Percentiles rank a stretch among this genome's conserved stretches.
Evolutionary conservation across 331 rosid genomes (phyloP).

Genomic region (Acacia pycnantha): DNA sequence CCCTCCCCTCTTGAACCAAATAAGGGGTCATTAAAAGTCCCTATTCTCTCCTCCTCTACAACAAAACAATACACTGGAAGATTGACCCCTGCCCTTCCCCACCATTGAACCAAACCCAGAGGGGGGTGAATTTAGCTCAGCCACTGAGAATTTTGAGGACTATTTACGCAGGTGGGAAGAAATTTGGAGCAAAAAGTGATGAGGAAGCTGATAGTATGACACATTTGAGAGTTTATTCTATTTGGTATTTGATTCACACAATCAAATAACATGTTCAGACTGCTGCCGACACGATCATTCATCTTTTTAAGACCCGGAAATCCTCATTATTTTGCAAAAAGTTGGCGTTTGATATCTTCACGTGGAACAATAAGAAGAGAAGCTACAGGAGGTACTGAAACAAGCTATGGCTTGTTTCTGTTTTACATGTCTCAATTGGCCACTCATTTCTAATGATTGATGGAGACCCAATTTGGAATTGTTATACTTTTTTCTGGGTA

Average conservation of each 20-base stretch:
- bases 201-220: background rate
- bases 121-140: background rate
- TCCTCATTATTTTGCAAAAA: background rate
- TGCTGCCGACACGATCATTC: background rate
- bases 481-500: background rate
- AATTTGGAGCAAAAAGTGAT: too few relatives aligned
- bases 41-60: background rate
- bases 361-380: background rate
- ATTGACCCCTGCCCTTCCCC: background rate
- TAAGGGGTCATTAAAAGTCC: background rate
- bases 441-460: background rate
- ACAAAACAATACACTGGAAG: background rate
- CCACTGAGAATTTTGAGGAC: background rate
- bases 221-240: background rate
- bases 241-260: background rate
- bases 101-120: background rate
- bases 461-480: background rate
- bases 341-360: background rate
- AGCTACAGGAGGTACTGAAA: conserved; percentile 9
- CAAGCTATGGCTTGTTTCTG: background rate
- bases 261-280: conserved; percentile 13
- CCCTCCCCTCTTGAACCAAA: background rate
- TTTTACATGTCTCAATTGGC: background rate
- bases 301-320: background rate
- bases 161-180: background rate